Evolutionary conservation across 495 filamentous ascomycete genomes (phyloP).

Genomic region (Glutinoglossum americanum): DNA sequence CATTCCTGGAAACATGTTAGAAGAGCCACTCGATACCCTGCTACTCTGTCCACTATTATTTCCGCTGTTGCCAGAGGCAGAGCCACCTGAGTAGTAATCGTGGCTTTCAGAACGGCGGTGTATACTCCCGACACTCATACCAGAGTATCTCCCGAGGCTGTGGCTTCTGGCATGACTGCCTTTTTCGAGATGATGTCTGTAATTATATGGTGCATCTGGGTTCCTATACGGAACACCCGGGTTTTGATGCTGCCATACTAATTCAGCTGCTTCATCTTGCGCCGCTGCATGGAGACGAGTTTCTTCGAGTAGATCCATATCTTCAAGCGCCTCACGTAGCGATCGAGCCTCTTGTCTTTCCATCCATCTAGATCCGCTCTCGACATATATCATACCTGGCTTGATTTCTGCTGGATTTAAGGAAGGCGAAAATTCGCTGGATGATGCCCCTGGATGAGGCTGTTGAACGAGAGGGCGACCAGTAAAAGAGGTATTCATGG

Average conservation of each 20-base stretch:
- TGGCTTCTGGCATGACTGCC: conserved; percentile 40
- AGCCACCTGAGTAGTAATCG: not conserved
- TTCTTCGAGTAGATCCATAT: conserved; percentile 45
- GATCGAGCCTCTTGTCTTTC: conserved; percentile 69
- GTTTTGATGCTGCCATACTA: conserved; percentile 70
- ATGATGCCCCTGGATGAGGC: conserved; percentile 17
- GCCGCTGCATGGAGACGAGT: conserved; percentile 48
- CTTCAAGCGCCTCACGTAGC: conserved; percentile 57
- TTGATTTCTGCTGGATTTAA: conserved; percentile 27
- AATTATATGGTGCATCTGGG: conserved; percentile 38
- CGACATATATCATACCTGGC: conserved; percentile 46
- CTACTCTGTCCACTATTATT: conserved; percentile 4
- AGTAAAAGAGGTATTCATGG: conserved; percentile 7
- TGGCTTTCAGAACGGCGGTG: conserved; percentile 15
- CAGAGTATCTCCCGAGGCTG: conserved; percentile 28
- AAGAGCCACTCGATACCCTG: conserved; percentile 10
- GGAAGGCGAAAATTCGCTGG: conserved; percentile 26
- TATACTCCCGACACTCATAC: conserved; percentile 8
- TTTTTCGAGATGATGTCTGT: conserved; percentile 36
- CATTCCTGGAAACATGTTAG: conserved; percentile 4
- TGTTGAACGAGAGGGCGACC: conserved; percentile 27
- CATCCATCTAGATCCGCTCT: conserved; percentile 61
- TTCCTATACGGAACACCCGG: conserved; percentile 31
- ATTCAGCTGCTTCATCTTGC: conserved; percentile 66
- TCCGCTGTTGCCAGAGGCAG: conserved; percentile 10